A percentile compares a stretch with the other conserved stretches of the same genome.
Conservation (phyloP, 805 yeast genomes). For the Zygoascus biomembranicola region DNA sequence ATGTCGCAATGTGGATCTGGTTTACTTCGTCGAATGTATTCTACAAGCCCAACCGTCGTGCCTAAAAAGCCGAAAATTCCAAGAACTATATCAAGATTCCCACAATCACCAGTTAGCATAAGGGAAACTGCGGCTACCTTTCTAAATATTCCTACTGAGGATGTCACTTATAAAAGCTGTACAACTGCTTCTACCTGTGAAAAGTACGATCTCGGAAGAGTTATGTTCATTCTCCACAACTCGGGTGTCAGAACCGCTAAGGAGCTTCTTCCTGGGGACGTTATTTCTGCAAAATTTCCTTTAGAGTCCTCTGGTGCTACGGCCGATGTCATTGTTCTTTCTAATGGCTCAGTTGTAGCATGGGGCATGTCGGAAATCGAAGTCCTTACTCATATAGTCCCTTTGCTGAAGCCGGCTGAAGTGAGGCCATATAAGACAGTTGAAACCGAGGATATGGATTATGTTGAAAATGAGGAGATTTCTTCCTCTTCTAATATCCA, state of each 20-base stretch:
- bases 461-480: constrained; percentile 35
- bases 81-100: background rate
- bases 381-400: constrained; percentile 30
- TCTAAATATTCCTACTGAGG: background rate
- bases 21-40: too few species aligned
- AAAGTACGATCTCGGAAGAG: constrained; percentile 48
- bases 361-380: constrained; percentile 69
- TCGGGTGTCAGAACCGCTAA: constrained; percentile 31
- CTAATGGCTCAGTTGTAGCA: constrained; percentile 73
- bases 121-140: background rate
- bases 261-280: constrained; percentile 57
- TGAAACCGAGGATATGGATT: constrained; percentile 88
- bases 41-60: background rate
- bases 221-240: constrained; percentile 32
- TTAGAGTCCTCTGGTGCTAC: constrained; percentile 24
- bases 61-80: background rate
- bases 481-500: constrained; percentile 18
- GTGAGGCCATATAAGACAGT: constrained; percentile 37
- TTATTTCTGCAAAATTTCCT: constrained; percentile 43
- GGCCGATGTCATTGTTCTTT: constrained; percentile 57
- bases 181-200: constrained; percentile 71
- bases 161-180: constrained; percentile 32
- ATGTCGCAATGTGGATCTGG: too few species aligned
- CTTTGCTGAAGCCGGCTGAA: constrained; percentile 44
- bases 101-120: background rate